Evolutionary conservation across 768 basidiomycete genomes (phyloP), one percentile per base, ranked within the genome.

Genomic region (Rhodocollybia butyracea): DNA sequence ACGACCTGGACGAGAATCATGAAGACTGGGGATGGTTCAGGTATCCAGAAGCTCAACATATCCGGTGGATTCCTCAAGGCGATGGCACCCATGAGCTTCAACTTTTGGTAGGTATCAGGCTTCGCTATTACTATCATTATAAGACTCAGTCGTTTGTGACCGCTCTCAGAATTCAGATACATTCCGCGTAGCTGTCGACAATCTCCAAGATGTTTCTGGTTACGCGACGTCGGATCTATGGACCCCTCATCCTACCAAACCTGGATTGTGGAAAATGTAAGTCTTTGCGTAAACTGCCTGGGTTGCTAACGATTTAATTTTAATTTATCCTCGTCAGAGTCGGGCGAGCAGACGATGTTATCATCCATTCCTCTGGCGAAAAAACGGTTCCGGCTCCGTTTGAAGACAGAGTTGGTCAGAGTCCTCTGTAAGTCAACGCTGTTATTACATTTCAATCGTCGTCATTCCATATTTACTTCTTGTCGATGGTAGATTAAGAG

Each of bases 151-250:
- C 43, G 11, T 22, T 41, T 26, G 5, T 26, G 41, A 8, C 46
- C 29, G 21, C 15, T 51, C 13, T 7, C 26, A 75, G 76, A 68
- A 67, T 12, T 61, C 46, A 17, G 58, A 68, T 17, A 67, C 57
- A 3, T 73, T 76, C 54, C 64, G 69, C 22, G 36, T 71, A 1
- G 60, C 74, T 36, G 40, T 68, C 2, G 61, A 60, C 11, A 68
- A 80, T 32, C 45, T 74, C 38, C 48, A 54, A 5, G 70, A 72
- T 55, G 64, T 66, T 4, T 63, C 60, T 39, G 78, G 78, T 12
- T 79, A 78, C 46, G 72, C 72, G 1, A 78, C 72, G 11, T 72
- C 70, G 2, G 79, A 80, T 63, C 60, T 77, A 6, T 77, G 74
- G 57, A 53, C 70, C 31, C 68, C 66, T 24, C 80, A 81, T 57